Conservation (phyloP, 192 early-diverging fungal species). For the Linnemannia zychae region DNA sequence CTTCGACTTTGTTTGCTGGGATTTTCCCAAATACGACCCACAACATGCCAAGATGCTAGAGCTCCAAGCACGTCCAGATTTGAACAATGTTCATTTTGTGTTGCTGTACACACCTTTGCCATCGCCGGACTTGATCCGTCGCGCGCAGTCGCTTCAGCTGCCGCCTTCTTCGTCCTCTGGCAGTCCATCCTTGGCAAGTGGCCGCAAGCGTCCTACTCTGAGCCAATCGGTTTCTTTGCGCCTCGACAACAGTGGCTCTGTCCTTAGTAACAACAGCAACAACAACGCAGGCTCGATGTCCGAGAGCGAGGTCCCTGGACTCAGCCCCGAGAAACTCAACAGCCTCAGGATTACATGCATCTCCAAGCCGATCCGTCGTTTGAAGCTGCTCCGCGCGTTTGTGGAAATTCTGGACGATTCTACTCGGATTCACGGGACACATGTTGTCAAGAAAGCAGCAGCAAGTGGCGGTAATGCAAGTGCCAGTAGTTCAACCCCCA, state of each 20-base stretch:
- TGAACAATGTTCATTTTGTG: constrained; percentile 53
- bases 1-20: constrained; percentile 57
- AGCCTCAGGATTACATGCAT: constrained; percentile 55
- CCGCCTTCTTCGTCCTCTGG: constrained; percentile 22
- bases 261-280: not conserved
- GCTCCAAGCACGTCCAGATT: constrained; percentile 23
- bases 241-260: constrained; percentile 17
- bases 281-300: not conserved
- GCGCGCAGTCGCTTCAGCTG: constrained; percentile 45
- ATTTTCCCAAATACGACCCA: constrained; percentile 49
- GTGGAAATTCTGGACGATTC: constrained; percentile 56
- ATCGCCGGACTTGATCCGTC: constrained; percentile 28
- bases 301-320: constrained; percentile 27
- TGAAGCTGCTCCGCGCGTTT: constrained; percentile 59
- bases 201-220: constrained; percentile 23
- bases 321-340: constrained; percentile 40
- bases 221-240: constrained; percentile 41
- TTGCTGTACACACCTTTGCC: constrained; percentile 33
- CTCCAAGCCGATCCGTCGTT: constrained; percentile 58
- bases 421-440: constrained; percentile 31
- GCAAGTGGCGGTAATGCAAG: not conserved
- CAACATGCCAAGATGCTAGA: constrained; percentile 44
- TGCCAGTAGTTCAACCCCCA: not conserved
- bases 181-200: constrained; percentile 1
- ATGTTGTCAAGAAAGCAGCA: constrained; percentile 19